Conservation (phyloP, 768 basidiomycete genomes). For the Lactifluus rugatus region DNA sequence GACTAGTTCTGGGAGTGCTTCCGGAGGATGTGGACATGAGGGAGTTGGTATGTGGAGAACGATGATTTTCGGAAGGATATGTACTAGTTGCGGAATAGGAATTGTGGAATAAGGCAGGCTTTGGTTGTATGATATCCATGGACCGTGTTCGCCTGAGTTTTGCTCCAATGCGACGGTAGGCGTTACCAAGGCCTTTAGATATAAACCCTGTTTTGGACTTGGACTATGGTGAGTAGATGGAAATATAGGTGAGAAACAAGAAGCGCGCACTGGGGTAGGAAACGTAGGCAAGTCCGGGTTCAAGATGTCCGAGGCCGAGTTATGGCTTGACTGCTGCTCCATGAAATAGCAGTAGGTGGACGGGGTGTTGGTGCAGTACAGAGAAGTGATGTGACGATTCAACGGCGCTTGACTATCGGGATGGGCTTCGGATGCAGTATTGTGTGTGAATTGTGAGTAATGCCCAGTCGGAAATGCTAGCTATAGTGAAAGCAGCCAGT, state of each 20-base stretch:
- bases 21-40: conserved; percentile 5
- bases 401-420: neutral
- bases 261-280: conserved; percentile 5
- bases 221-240: neutral
- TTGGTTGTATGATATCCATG: conserved; percentile 1
- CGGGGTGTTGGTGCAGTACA: neutral
- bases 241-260: neutral
- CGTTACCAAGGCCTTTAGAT: conserved; percentile 4
- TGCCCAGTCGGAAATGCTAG: neutral
- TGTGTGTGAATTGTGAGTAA: neutral
- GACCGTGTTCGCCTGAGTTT: conserved; percentile 6
- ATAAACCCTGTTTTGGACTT: conserved; percentile 6
- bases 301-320: neutral
- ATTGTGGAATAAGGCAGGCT: neutral
- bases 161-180: conserved; percentile 9
- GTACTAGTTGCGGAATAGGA: neutral
- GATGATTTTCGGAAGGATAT: neutral
- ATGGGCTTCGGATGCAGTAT: neutral
- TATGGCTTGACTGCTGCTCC: neutral
- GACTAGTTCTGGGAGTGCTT: conserved; percentile 10
- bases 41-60: neutral
- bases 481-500: neutral
- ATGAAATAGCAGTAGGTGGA: neutral
- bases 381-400: neutral
- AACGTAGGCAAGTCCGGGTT: neutral